These are phyloP conservation scores for Aspergillus haitiensis DNA, from an alignment of 495 filamentous ascomycete genomes.

Conservation along the genomic window DNA sequence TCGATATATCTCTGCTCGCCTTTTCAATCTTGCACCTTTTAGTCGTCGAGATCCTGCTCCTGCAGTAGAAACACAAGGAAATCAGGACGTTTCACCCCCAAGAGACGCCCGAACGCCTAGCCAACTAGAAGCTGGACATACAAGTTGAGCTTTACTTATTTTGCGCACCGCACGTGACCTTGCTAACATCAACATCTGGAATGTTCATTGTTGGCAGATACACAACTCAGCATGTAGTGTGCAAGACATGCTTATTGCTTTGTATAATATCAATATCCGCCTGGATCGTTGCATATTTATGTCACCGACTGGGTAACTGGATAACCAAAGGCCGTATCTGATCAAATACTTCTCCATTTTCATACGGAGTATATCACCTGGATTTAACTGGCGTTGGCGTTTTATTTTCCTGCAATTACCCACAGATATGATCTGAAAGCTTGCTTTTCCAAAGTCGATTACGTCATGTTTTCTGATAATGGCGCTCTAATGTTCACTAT, in stretches of 20 bases:
- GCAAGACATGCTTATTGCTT: constrained; percentile 17
- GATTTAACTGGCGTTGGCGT: too few relatives aligned
- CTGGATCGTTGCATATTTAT: background rate
- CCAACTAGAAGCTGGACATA: constrained; percentile 38
- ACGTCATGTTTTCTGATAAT: too few relatives aligned
- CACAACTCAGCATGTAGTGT: constrained; percentile 6
- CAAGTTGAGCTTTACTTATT: constrained; percentile 8
- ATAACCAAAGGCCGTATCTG: too few relatives aligned
- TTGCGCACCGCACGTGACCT: background rate
- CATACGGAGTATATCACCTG: too few relatives aligned
- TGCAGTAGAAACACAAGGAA: background rate
- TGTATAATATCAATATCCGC: constrained; percentile 16
- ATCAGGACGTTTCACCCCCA: background rate
- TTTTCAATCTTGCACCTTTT: constrained; percentile 9
- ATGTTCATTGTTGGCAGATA: constrained; percentile 28
- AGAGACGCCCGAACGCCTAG: constrained; percentile 27
- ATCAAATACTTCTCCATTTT: background rate
- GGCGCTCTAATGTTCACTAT: too few relatives aligned
- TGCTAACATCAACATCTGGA: constrained; percentile 33
- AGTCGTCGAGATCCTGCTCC: background rate
- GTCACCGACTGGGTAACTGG: background rate
- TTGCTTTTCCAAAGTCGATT: too few relatives aligned
- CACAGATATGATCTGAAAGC: too few relatives aligned
- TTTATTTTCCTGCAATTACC: too few relatives aligned
- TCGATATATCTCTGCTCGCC: background rate